Evolutionary conservation across 768 basidiomycete species (phyloP).

Genomic region (Trametes villosa): DNA sequence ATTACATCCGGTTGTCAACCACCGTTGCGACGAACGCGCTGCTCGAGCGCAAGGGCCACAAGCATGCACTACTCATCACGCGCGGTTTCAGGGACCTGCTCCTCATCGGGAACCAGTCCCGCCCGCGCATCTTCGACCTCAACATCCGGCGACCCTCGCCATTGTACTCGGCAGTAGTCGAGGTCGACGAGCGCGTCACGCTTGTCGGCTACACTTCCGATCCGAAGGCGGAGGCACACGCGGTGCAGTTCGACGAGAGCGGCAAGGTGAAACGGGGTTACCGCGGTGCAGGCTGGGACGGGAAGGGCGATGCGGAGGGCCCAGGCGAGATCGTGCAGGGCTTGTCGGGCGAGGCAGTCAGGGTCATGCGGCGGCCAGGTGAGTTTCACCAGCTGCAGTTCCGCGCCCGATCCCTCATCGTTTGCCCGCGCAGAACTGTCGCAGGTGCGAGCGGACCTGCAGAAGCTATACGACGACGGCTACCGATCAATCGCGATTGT

Average conservation of each 20-base stretch:
- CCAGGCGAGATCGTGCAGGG: constrained; percentile 82
- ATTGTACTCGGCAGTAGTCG: constrained; percentile 77
- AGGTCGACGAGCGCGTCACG: constrained; percentile 91
- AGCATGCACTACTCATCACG: constrained; percentile 90
- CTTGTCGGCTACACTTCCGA: constrained; percentile 93
- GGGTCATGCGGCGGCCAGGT: constrained; percentile 79
- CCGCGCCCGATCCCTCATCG: background rate
- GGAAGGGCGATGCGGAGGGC: constrained; percentile 69
- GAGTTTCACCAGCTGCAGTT: too few species aligned
- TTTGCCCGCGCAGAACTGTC: constrained; percentile 40
- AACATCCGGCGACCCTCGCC: constrained; percentile 81
- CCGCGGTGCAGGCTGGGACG: constrained; percentile 79
- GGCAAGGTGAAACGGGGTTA: constrained; percentile 72
- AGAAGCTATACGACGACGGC: constrained; percentile 76
- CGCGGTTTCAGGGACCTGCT: constrained; percentile 91
- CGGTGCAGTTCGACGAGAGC: constrained; percentile 73
- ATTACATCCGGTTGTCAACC: constrained; percentile 90
- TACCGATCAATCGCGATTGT: constrained; percentile 90
- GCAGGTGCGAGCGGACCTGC: constrained; percentile 54
- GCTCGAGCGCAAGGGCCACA: constrained; percentile 91
- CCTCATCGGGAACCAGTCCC: constrained; percentile 92
- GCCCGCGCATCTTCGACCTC: constrained; percentile 93
- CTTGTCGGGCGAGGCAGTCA: constrained; percentile 87
- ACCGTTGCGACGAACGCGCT: constrained; percentile 97
- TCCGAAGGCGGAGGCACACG: constrained; percentile 76